Conservation (phyloP, 176 grass and related monocot species). For the Microstegium vimineum region DNA sequence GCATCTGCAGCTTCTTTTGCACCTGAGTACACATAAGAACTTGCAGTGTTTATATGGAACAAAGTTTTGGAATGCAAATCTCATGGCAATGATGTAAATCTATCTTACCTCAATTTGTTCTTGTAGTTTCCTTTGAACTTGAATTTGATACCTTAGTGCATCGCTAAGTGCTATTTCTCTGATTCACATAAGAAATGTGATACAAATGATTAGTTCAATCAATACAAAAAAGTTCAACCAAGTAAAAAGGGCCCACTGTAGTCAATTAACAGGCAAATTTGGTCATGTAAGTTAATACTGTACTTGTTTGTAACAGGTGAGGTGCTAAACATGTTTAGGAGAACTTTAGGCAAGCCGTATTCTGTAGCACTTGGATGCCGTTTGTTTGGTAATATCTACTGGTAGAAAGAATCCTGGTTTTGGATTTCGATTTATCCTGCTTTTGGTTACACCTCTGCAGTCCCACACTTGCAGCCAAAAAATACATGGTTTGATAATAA, state of each 20-base stretch:
- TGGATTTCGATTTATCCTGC: background rate
- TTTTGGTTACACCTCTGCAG: background rate
- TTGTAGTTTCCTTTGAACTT: conserved; percentile 67
- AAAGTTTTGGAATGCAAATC: background rate
- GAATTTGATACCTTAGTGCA: conserved; percentile 61
- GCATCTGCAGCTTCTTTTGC: conserved; percentile 88
- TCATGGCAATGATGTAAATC: background rate
- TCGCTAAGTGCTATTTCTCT: conserved; percentile 55
- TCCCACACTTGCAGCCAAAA: background rate
- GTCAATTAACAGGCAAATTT: background rate
- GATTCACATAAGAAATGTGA: background rate
- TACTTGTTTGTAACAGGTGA: background rate
- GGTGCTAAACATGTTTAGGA: background rate
- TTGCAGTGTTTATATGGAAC: background rate
- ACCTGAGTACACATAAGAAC: conserved; percentile 43
- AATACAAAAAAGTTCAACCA: background rate
- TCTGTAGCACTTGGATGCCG: background rate
- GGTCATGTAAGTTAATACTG: background rate
- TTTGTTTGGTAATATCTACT: background rate
- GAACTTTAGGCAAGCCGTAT: background rate
- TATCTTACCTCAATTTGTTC: conserved; percentile 72
- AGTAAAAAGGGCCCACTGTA: background rate
- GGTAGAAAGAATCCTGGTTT: background rate
- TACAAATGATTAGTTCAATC: background rate
- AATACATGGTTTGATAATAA: background rate